A percentile compares a stretch with the other conserved stretches of the same genome.
phyloP scores from a whole-genome alignment of 1,284 basidiomycete genomes.

The Ustilago hordei region DNA sequence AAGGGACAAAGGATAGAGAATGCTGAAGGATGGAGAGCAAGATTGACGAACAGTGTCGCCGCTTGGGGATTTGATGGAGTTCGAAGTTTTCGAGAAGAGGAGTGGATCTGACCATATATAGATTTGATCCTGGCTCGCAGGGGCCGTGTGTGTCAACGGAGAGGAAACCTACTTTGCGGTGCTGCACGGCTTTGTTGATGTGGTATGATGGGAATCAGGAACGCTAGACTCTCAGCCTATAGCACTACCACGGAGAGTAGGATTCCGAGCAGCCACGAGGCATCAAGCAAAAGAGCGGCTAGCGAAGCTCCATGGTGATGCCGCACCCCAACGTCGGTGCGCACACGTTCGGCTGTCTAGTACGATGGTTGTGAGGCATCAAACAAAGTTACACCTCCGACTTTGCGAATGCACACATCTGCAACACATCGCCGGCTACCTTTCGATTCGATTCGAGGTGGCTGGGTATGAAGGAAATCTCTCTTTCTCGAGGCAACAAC shows the following conservation, averaged over 20 bases:
- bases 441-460: neutral
- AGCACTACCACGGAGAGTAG: neutral
- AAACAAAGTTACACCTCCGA: constrained; percentile 8
- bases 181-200: too few species aligned
- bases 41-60: too few species aligned
- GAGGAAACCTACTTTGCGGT: too few species aligned
- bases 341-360: neutral
- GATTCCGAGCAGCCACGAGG: constrained; percentile 6
- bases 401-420: neutral
- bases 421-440: neutral
- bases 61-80: too few species aligned
- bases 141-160: too few species aligned
- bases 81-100: too few species aligned
- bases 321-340: neutral
- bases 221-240: neutral
- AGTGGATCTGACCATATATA: too few species aligned
- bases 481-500: neutral
- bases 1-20: too few species aligned
- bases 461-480: neutral
- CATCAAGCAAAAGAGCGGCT: neutral
- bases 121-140: too few species aligned
- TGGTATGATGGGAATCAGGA: too few species aligned
- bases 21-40: too few species aligned
- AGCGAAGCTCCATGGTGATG: neutral
- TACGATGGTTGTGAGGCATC: neutral